These are phyloP conservation scores for Corymbia maculata DNA, from an alignment of 345 rosid genomes.

Conservation along the genomic window DNA sequence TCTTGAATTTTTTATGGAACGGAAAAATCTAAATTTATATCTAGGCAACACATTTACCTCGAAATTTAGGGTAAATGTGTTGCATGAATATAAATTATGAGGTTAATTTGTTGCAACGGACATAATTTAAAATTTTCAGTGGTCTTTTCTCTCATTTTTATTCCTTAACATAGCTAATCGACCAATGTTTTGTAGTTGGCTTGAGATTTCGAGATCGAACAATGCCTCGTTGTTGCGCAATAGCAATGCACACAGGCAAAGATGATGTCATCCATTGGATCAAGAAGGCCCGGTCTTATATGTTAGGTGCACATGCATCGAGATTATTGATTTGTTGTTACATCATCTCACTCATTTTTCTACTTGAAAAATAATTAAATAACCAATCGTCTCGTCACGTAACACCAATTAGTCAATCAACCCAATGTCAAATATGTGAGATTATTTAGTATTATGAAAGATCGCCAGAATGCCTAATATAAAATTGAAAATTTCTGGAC, in stretches of 20 bases:
- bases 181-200: not conserved
- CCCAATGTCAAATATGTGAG: not conserved
- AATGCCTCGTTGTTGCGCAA: rapidly evolving
- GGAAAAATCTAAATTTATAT: too few relatives aligned
- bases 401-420: not conserved
- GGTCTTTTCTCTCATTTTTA: too few relatives aligned
- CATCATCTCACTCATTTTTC: not conserved
- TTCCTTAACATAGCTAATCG: not conserved
- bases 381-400: rapidly evolving
- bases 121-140: not conserved
- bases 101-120: not conserved
- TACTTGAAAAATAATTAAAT: not conserved
- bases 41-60: too few relatives aligned
- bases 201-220: not conserved
- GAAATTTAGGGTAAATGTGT: rapidly evolving
- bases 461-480: not conserved
- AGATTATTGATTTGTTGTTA: not conserved
- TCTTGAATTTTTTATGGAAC: too few relatives aligned
- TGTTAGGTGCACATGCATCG: not conserved
- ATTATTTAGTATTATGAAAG: not conserved
- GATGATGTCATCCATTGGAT: rapidly evolving
- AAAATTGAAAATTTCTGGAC: not conserved
- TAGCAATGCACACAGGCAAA: rapidly evolving
- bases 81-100: too few relatives aligned
- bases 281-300: not conserved